These are phyloP conservation scores for Ziziphus jujuba DNA, from an alignment of 306 rosid genomes.

Conservation along the genomic window DNA sequence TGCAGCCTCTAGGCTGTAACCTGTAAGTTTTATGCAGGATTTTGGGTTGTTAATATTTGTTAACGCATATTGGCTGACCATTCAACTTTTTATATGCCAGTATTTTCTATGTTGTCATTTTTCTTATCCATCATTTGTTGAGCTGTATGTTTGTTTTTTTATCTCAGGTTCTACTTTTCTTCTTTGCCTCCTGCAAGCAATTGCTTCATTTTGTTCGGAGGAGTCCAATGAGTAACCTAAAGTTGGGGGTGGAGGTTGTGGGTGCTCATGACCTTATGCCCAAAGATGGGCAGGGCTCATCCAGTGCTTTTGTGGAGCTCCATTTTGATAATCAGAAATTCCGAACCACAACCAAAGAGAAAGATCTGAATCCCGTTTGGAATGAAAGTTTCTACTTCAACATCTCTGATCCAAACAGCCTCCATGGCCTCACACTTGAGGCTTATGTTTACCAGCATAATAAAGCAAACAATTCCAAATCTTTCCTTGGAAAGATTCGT, in stretches of 20 bases:
- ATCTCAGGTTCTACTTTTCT: constrained; percentile 33
- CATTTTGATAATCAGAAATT: constrained; percentile 72
- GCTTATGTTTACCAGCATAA: constrained; percentile 50
- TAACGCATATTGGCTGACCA: no score
- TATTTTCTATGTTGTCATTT: background rate
- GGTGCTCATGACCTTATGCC: constrained; percentile 79
- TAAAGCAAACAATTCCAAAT: constrained; percentile 40
- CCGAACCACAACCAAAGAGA: constrained; percentile 65
- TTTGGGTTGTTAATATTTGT: no score
- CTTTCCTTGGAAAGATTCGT: constrained; percentile 62
- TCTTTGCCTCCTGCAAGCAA: constrained; percentile 15
- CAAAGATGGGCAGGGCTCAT: constrained; percentile 78
- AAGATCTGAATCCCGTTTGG: constrained; percentile 82
- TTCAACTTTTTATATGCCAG: no score
- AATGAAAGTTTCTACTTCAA: constrained; percentile 82
- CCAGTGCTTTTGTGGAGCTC: constrained; percentile 75
- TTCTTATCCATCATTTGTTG: background rate
- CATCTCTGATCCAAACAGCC: constrained; percentile 61
- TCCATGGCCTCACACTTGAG: constrained; percentile 62
- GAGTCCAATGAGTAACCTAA: constrained; percentile 61
- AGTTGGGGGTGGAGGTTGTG: constrained; percentile 77
- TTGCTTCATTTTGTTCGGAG: constrained; percentile 7
- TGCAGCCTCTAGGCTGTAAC: no score
- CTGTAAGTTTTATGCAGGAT: no score
- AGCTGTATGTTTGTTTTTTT: constrained; percentile 11